Evolutionary conservation across 2,329 filamentous ascomycete genomes (phyloP).

Genomic region (Diaporthe nobilis): DNA sequence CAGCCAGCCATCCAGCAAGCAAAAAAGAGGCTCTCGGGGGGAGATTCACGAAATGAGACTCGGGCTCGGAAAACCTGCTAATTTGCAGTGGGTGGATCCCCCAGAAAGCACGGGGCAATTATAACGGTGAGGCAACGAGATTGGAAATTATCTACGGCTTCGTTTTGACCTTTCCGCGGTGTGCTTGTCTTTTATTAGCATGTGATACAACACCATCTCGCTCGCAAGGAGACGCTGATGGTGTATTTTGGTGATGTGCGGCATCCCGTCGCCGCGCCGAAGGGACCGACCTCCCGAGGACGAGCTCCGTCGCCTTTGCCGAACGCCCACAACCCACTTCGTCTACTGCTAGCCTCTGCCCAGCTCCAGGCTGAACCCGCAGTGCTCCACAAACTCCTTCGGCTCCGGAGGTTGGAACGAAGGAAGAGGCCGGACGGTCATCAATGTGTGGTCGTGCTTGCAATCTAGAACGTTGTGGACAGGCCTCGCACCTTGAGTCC

Average conservation of each 20-base stretch:
- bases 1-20: slow-evolving; percentile 4
- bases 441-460: background rate
- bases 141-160: slow-evolving; percentile 18
- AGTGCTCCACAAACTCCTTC: slow-evolving; percentile 26
- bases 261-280: slow-evolving; percentile 14
- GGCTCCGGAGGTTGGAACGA: slow-evolving; percentile 12
- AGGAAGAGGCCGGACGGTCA: background rate
- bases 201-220: background rate
- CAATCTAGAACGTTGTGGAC: background rate
- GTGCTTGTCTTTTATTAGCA: slow-evolving; percentile 3
- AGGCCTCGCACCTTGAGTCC: background rate
- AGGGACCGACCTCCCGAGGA: slow-evolving; percentile 4
- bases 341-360: slow-evolving; percentile 9
- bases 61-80: slow-evolving; percentile 26
- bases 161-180: background rate
- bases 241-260: background rate
- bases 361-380: slow-evolving; percentile 4
- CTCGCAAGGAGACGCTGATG: background rate
- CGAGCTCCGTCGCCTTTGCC: background rate
- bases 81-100: slow-evolving; percentile 31
- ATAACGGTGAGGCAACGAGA: slow-evolving; percentile 37
- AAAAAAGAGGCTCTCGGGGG: background rate
- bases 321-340: slow-evolving; percentile 17
- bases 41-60: slow-evolving; percentile 32
- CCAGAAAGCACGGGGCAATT: slow-evolving; percentile 13